Base-by-base conservation (phyloP, 2,329 filamentous ascomycete genomes). In the Talaromyces sp. region DNA sequence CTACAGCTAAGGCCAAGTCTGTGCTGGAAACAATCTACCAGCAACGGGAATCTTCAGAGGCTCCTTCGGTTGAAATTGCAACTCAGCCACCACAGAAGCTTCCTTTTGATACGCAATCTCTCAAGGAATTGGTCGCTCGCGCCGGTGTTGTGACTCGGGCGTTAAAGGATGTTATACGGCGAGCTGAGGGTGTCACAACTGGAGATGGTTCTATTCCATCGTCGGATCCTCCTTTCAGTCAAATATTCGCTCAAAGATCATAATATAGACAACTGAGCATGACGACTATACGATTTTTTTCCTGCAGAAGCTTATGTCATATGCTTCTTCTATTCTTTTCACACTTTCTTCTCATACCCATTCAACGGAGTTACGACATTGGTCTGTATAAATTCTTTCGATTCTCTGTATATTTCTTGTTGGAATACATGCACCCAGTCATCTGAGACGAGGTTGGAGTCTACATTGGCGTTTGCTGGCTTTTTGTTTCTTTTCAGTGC, bases 81-180 rank as follows among this genome's bases (percentile, higher is more conserved):
- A 60, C 69, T 37, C 76, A 73, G n/a, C 45, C 64, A 13, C 52
- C 56, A 47, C 70, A 76, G 61, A 89, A 88, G 70, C 82, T 89
- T n/a, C 85, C 86, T 0, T 89, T 89, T 71, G 87, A 89, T 70
- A 89, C 87, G 2, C 85, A 85, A 31, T 89, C 87, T 50, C 80
- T 89, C 15, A 82, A 83, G 68, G 85, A 87, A 71, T 85, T 89
- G 64, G 87, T 89, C 31, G 72, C 79, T 33, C 79, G 81, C 49
- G 81, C 81, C 17, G 80, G 81, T 19, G 80, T 81, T 35, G 79
- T 83, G 50, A 83, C 80, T 19, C 75, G 81, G 56, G 79, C 81
- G 13, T 69, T 83, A 62, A 83, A 83, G 68, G 81, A 83, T 66
- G 78, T 82, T 57, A 77, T 83, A 52, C 80, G 81, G 66, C 81